Evolutionary conservation across 495 filamentous ascomycete species (phyloP), one percentile per base, ranked within the genome.

Genomic region (Aspergillus coremiiformis): DNA sequence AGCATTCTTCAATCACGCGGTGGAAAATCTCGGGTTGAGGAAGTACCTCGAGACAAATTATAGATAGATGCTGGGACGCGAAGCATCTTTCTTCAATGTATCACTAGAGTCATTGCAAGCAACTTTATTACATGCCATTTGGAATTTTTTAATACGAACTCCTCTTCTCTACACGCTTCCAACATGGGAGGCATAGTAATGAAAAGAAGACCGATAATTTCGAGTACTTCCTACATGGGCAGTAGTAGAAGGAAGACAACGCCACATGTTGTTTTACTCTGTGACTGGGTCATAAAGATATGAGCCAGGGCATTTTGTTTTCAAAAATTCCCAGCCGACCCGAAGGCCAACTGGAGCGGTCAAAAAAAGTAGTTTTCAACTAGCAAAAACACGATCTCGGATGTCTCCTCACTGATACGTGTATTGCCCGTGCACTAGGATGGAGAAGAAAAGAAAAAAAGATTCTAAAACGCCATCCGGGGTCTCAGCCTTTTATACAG

Each of bases 301-400:
- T 55, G 39, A 44, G 52, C 44, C 57, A 65, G 58, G 63, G 63
- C 61, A 66, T 33, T 53, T 56, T 54, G 63, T 60, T 56, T 71
- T 74, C 71, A 76, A 76, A 76, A 76, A 76, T 76, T 76, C 72
- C 72, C 65, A 63, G 52, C 58, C 70, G 70, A 72, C 62, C 71
- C 68, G 51, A 63, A 60, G 72, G 63, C 67, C 71, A 67, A 58
- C 50, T 60, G 65, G 58, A 76, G 72, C 55, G 53, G 72, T 74
- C 72, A 76, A 68, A 62, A 68, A 71, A 66, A n/a, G 67, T 76
- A 78, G 75, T 78, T 78, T 78, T 78, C 75, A 78, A 78, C 74
- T 75, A 78, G 75, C 75, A 77, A 77, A 76, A 77, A 77, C 72
- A 75, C 72, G 70, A 61, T 73, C 74, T 78, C 75, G 75, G 75